Percentiles rank a stretch among this genome's conserved stretches.
Evolutionary conservation across 2,329 filamentous ascomycete species (phyloP).

Genomic region (Didymella keratinophila): DNA sequence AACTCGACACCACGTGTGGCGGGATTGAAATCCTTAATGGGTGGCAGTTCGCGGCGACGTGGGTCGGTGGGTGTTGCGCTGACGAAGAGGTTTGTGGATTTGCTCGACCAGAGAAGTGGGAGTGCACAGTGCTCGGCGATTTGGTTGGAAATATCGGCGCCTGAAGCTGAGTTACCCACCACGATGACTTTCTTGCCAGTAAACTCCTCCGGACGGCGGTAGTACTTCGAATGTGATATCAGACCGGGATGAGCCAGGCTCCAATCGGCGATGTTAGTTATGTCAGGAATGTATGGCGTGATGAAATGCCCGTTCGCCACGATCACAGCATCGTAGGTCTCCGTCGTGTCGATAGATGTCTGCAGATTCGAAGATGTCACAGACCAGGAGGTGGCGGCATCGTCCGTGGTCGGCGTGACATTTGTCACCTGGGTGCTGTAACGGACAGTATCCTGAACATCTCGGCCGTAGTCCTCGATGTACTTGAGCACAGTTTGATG

Average conservation of each 20-base stretch:
- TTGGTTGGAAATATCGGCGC: conserved; percentile 81
- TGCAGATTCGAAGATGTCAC: conserved; percentile 63
- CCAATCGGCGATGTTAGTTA: conserved; percentile 54
- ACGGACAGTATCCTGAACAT: conserved; percentile 70
- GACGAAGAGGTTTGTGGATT: conserved; percentile 26
- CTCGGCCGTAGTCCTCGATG: conserved; percentile 73
- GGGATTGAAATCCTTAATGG: conserved; percentile 64
- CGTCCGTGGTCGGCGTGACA: conserved; percentile 53
- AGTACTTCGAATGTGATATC: conserved; percentile 73
- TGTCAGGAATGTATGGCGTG: conserved; percentile 55
- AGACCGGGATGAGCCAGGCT: conserved; percentile 46
- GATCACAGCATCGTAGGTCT: conserved; percentile 63
- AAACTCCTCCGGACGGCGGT: conserved; percentile 71
- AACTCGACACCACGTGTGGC: conserved; percentile 70
- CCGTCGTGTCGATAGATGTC: conserved; percentile 48
- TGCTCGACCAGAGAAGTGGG: conserved; percentile 59
- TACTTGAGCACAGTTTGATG: conserved; percentile 77
- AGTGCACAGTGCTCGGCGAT: conserved; percentile 69
- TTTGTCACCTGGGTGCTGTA: conserved; percentile 76
- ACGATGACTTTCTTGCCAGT: conserved; percentile 76
- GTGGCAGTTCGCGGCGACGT: conserved; percentile 65
- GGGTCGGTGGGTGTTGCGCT: conserved; percentile 41
- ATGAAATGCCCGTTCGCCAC: conserved; percentile 60
- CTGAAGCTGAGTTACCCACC: conserved; percentile 85
- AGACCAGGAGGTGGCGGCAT: conserved; percentile 61